Evolutionary conservation across 2,329 filamentous ascomycete species (phyloP), one percentile per base, ranked within the genome.

Genomic region (Aureobasidium musti): DNA sequence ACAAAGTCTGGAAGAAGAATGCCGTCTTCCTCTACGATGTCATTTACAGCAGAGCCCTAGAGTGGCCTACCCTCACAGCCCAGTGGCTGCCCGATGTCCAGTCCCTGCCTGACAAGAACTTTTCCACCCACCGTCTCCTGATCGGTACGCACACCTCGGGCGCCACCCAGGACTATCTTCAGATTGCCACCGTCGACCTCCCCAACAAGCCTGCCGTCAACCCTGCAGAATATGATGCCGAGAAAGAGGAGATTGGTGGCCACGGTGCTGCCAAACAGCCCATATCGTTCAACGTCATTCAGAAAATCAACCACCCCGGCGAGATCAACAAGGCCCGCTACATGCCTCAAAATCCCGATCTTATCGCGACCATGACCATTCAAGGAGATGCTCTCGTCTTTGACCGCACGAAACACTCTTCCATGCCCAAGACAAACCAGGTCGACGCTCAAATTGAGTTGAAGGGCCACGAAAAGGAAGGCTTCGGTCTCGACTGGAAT

Each of bases 1-100:
- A 99, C 86, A 99, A 99, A 79, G 97, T 94, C 71, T 99, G 95
- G 95, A 99, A 99, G 85, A 99, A 99, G 84, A 99, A 99, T 80
- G 92, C 91, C 71, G 93, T 95, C 3, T 98, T 98, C 76, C 89
- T 99, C 73, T 99, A 99, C 79, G 95, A 99, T 78, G 91, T 97
- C 87, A 95, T 99, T 71, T 84, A 98, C 70, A 93, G 92, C 74
- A 96, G 92, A 70, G 96, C 96, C 47, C 83, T 99, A 67, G 93
- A 97, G 76, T 99, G 95, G 95, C 95, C 95, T 17, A 97, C 95
- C 3, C 86, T 99, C 69, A 98, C 95, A 30, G 93, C 93, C 2
- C 95, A 99, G 82, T 99, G 96, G 96, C 90, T 99, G 72, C 95
- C 96, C 26, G 95, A 99, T 78, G 90, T 94, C 72, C 92, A 94